Evolutionary conservation across 257 asterid genomes (phyloP).

Genomic region (Solanum arcanum): DNA sequence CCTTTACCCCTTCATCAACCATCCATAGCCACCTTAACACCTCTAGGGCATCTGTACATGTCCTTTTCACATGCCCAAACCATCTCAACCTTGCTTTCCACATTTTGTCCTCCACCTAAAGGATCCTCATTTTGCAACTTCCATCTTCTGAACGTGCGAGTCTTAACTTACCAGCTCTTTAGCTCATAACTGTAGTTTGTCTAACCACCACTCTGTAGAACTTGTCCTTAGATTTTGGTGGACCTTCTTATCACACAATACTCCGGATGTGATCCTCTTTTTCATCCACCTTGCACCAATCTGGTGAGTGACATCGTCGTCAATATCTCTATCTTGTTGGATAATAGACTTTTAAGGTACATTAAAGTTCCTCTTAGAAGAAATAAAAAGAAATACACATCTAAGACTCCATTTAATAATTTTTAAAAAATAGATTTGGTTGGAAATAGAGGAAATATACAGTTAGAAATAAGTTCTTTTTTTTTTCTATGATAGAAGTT

Average conservation of each 20-base stretch:
- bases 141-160: background rate
- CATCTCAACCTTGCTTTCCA: background rate
- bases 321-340: background rate
- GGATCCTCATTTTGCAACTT: background rate
- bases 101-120: background rate
- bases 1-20: background rate
- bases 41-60: background rate
- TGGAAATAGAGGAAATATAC: background rate
- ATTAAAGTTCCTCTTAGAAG: background rate
- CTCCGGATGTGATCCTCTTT: background rate
- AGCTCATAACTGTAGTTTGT: background rate
- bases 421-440: background rate
- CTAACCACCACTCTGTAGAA: background rate
- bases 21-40: background rate
- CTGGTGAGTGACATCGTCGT: background rate
- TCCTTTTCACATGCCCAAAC: background rate
- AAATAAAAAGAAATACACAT: background rate
- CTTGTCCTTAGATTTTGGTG: background rate
- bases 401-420: background rate
- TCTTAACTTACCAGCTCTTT: background rate
- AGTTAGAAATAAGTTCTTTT: background rate
- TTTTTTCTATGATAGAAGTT: background rate
- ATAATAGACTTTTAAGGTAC: background rate
- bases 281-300: background rate
- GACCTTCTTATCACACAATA: background rate